phyloP scores from a whole-genome alignment of 768 basidiomycete genomes.

The Rhodotorula diobovata region DNA sequence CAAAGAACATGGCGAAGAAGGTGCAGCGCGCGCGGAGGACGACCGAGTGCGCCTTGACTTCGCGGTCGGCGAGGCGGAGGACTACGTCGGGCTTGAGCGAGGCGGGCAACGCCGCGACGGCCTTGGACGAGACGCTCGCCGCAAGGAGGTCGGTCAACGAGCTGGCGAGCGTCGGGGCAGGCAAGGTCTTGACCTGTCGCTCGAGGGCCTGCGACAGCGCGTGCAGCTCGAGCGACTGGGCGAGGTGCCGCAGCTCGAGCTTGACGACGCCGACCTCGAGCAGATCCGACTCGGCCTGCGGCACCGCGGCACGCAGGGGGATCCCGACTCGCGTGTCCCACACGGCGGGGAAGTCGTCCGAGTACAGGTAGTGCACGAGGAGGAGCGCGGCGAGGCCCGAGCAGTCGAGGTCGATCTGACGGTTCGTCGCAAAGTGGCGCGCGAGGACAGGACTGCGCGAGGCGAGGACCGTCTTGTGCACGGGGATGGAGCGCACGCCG shows the following conservation, averaged over 20 bases:
- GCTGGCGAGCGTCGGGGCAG: slow-evolving; percentile 47
- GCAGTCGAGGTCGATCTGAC: slow-evolving; percentile 52
- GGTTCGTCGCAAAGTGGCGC: slow-evolving; percentile 47
- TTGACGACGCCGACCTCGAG: slow-evolving; percentile 40
- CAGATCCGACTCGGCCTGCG: slow-evolving; percentile 38
- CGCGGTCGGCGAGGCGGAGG: slow-evolving; percentile 63
- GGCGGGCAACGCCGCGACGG: slow-evolving; percentile 1
- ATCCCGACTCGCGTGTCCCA: slow-evolving; percentile 71
- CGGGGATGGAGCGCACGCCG: slow-evolving; percentile 53
- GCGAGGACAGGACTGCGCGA: slow-evolving; percentile 57
- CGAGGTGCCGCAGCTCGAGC: slow-evolving; percentile 8
- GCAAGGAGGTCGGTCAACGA: slow-evolving; percentile 56
- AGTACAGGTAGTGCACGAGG: slow-evolving; percentile 78
- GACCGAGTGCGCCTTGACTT: slow-evolving; percentile 63
- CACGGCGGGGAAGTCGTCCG: slow-evolving; percentile 71
- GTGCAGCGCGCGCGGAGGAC: slow-evolving; percentile 76
- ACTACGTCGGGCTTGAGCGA: slow-evolving; percentile 57
- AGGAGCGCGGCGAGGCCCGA: slow-evolving; percentile 67
- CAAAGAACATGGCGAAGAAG: slow-evolving; percentile 80
- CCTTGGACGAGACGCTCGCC: neutral
- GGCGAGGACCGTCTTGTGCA: slow-evolving; percentile 63
- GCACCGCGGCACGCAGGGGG: slow-evolving; percentile 49
- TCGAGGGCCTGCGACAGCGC: slow-evolving; percentile 58
- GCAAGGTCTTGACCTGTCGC: slow-evolving; percentile 57
- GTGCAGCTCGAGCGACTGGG: slow-evolving; percentile 49